Conservation (phyloP, 2,329 filamentous ascomycete genomes). For the Alternaria hordeiaustralica region DNA sequence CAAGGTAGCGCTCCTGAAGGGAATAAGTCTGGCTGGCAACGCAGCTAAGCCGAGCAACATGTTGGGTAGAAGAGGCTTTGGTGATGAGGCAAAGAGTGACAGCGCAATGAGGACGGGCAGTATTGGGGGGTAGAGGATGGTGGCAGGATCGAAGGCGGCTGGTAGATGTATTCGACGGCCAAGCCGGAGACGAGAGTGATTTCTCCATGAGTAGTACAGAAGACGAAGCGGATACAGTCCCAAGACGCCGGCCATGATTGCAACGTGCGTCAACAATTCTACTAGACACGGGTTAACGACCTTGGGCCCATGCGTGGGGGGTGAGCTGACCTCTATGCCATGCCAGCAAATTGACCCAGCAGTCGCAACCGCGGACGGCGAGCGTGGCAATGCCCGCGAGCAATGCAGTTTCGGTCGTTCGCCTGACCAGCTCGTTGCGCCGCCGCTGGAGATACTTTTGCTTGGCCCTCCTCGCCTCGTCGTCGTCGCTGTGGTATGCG, state of each 20-base stretch:
- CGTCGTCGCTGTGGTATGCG: conserved; percentile 36
- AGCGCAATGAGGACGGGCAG: conserved; percentile 79
- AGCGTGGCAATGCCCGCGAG: conserved; percentile 60
- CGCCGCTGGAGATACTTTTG: conserved; percentile 82
- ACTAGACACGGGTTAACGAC: conserved; percentile 32
- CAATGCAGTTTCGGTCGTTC: conserved; percentile 62
- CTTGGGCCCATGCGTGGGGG: not conserved
- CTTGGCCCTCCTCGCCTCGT: conserved; percentile 51
- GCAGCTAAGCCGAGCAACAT: conserved; percentile 81
- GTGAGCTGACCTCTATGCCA: conserved; percentile 51
- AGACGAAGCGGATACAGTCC: conserved; percentile 50
- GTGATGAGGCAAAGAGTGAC: conserved; percentile 69
- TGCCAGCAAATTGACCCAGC: conserved; percentile 40
- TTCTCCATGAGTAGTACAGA: conserved; percentile 38
- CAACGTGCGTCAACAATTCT: conserved; percentile 51
- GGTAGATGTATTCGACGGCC: conserved; percentile 67
- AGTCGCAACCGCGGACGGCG: conserved; percentile 50
- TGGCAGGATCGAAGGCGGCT: conserved; percentile 85
- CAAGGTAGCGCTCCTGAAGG: conserved; percentile 63
- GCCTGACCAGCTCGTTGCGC: conserved; percentile 84
- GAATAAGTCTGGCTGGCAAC: conserved; percentile 75
- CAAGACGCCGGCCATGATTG: conserved; percentile 39
- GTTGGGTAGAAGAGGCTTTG: conserved; percentile 73
- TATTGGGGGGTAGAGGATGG: conserved; percentile 82
- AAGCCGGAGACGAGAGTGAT: conserved; percentile 37